Percentiles rank a stretch among this genome's conserved stretches.
Conservation (phyloP, 805 yeast genomes). For the Cyberlindnera maritima region DNA sequence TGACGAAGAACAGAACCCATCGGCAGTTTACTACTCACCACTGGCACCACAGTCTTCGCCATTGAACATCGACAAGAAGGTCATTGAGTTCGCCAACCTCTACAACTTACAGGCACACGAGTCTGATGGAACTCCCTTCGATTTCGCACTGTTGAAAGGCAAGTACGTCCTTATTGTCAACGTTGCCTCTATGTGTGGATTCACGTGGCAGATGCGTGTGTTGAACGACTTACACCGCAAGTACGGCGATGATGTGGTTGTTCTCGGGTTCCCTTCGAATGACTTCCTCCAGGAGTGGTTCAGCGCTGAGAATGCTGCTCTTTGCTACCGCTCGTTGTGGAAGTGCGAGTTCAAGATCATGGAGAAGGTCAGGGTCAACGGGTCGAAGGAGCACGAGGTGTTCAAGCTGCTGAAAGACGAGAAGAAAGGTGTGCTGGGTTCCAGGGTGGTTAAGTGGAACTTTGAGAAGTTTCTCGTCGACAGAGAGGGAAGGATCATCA, state of each 20-base stretch:
- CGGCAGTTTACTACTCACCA: neutral
- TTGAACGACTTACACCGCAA: slow-evolving; percentile 65
- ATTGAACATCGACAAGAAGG: neutral
- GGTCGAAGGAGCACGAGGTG: slow-evolving; percentile 64
- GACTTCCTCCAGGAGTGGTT: slow-evolving; percentile 78
- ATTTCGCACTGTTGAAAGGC: slow-evolving; percentile 62
- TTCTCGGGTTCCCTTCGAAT: slow-evolving; percentile 88
- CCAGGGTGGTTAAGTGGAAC: slow-evolving; percentile 68
- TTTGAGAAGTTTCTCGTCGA: slow-evolving; percentile 67
- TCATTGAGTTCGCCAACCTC: slow-evolving; percentile 33
- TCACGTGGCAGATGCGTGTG: slow-evolving; percentile 74
- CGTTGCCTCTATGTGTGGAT: slow-evolving; percentile 83
- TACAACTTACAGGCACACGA: slow-evolving; percentile 67
- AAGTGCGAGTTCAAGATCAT: slow-evolving; percentile 80
- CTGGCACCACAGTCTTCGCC: no score
- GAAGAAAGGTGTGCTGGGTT: slow-evolving; percentile 57
- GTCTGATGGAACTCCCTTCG: slow-evolving; percentile 52
- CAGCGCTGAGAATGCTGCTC: slow-evolving; percentile 63
- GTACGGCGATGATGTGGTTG: slow-evolving; percentile 63
- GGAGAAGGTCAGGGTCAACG: slow-evolving; percentile 78
- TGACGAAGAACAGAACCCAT: no score
- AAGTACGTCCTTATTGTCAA: slow-evolving; percentile 83
- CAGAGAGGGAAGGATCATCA: slow-evolving; percentile 52
- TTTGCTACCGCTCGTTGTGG: slow-evolving; percentile 68
- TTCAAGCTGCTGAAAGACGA: slow-evolving; percentile 64